These are phyloP conservation scores for Venturia nashicola DNA, from an alignment of 2,329 filamentous ascomycete genomes.

Conservation along the genomic window DNA sequence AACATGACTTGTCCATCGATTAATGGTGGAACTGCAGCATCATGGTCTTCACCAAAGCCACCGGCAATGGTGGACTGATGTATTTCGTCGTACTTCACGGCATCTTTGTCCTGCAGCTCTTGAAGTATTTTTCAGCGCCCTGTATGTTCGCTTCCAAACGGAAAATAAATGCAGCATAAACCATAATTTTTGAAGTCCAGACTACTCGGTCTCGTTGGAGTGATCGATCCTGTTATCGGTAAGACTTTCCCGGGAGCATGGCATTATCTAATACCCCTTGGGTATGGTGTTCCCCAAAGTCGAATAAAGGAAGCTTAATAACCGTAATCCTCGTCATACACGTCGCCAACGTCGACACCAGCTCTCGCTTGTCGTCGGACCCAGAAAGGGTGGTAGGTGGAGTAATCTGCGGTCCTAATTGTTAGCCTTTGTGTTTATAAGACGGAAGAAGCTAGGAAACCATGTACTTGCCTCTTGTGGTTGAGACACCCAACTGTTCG, in stretches of 20 bases:
- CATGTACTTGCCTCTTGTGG: conserved; percentile 31
- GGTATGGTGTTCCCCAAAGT: neutral
- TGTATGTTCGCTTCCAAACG: neutral
- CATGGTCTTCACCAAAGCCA: too few species aligned
- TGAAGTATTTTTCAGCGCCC: neutral
- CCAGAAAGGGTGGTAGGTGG: conserved; percentile 14
- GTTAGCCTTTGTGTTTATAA: neutral
- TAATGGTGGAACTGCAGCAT: too few species aligned
- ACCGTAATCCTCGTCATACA: conserved; percentile 1
- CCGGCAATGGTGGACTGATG: too few species aligned
- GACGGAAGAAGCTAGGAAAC: too few species aligned
- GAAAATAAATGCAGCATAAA: neutral
- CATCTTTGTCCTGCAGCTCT: neutral
- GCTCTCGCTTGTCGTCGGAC: conserved; percentile 11
- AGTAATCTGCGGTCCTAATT: conserved; percentile 12
- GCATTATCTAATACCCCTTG: neutral
- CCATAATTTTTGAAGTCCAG: neutral
- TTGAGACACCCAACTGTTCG: conserved; percentile 45
- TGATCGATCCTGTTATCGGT: neutral
- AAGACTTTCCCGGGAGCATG: neutral
- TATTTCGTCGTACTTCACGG: too few species aligned
- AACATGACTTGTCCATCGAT: neutral
- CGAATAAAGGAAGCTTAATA: neutral
- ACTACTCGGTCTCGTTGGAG: neutral
- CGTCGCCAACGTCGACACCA: conserved; percentile 9